Evolutionary conservation across 352 stramenopile species (phyloP), one percentile per base, ranked within the genome.

Genomic region (Globisporangium lucens): DNA sequence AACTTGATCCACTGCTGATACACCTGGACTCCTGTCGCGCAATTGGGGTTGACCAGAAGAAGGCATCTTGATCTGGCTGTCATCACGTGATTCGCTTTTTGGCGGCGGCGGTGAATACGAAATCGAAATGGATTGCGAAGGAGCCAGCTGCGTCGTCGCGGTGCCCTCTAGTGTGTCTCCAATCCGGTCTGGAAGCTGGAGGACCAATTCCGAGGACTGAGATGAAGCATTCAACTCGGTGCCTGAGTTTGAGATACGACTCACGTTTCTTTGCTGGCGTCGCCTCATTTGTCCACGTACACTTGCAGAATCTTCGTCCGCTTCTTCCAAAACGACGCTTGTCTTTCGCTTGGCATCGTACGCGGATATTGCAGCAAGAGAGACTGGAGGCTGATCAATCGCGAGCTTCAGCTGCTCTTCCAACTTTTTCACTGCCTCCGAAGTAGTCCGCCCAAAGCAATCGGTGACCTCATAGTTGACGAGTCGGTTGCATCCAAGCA

Each of bases 401-500:
- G 22, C n/a, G 33, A 49, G 15, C 24, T 49, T 56, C 29, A 72
- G 17, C 30, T 65, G 71, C 7, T 61, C 56, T 55, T 66, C 47
- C 3, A 76, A 22, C 13, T 29, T 36, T 20, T 53, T 35, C 10
- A 75, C 63, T 10, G 69, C 75, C n/a, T 82, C 71, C 33, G 47
- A 51, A 55, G 78, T 73, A 6, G 67, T 77, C n/a, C 80, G 57
- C 10, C 76, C 74, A 65, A 73, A 85, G 27, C 72, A 69, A 71
- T 85, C 78, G 17, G 65, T 68, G 24, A 79, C 61, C 8, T 77
- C 65, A 24, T 67, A 59, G 29, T 27, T 36, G 6, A 65, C 38
- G 35, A 75, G 67, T 13, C 33, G 56, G 9, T 56, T 60, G 52
- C 38, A 71, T 20, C 41, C 61, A 9, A 74, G 53, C 24, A 74